Conservation (phyloP, 2,329 filamentous ascomycete species). For the Beauveria australis region DNA sequence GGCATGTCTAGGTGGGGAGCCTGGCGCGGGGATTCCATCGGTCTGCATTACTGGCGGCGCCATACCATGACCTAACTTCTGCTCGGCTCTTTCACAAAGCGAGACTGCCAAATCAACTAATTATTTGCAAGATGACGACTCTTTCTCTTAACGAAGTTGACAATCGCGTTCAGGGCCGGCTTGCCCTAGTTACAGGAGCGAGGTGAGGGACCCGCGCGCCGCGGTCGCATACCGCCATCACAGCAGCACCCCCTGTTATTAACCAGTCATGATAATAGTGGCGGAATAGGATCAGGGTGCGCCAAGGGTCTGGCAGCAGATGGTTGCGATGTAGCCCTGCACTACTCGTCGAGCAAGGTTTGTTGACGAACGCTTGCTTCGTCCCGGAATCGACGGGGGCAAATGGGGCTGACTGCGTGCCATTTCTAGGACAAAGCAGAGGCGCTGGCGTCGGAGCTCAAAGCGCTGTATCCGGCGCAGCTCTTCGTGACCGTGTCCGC, state of each 20-base stretch:
- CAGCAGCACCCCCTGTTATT: not conserved
- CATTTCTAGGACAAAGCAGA: constrained; percentile 22
- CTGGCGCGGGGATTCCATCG: not conserved
- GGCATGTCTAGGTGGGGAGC: not conserved
- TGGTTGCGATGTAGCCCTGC: constrained; percentile 27
- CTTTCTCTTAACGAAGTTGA: constrained; percentile 4
- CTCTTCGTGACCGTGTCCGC: constrained; percentile 20
- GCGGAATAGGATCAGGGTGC: constrained; percentile 26
- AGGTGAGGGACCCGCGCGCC: constrained; percentile 16
- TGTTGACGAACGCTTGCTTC: not conserved
- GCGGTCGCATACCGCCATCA: no score
- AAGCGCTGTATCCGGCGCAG: constrained; percentile 18
- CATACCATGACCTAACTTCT: not conserved
- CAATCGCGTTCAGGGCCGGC: constrained; percentile 16
- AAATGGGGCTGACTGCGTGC: not conserved
- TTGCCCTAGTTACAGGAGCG: constrained; percentile 26
- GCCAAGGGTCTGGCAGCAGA: constrained; percentile 25
- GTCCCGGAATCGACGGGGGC: not conserved
- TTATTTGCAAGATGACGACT: constrained; percentile 5
- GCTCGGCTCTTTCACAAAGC: not conserved
- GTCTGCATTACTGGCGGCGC: not conserved
- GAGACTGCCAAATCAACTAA: not conserved
- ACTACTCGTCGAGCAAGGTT: constrained; percentile 26
- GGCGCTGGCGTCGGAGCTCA: constrained; percentile 20
- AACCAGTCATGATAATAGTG: constrained; percentile 16